Evolutionary conservation across 768 basidiomycete genomes (phyloP), one percentile per base, ranked within the genome.

Genomic region (Megacollybia marginata): DNA sequence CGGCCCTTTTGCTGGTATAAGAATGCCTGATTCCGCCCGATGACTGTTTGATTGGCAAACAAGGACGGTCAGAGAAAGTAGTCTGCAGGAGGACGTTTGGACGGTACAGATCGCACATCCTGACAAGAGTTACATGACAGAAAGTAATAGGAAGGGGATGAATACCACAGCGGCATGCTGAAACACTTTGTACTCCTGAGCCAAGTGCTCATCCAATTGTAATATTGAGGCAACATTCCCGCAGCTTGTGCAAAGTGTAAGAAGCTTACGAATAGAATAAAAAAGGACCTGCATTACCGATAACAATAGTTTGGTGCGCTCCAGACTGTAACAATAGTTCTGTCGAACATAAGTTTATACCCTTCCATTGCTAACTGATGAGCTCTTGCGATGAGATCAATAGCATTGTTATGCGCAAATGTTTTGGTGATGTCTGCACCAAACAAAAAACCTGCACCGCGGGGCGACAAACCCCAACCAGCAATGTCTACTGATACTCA

Each of bases 321-420:
- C 94, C 95, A 98, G 36, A 98, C 93, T 8, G 95, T 98, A 32
- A 98, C 95, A 57, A 98, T 94, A 42, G 82, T 85, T 47, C 80
- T 73, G 66, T 98, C 94, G 59, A 96, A 96, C 93, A 97, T 95
- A 65, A 92, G 77, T 70, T 96, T 97, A 69, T 81, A 96, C 18
- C 93, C 93, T 68, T 96, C 93, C 91, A 95, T 95, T 1, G 91
- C 95, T 33, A 98, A 83, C 63, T 99, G 95, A 71, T 99, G 95
- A 13, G 95, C 95, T 44, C 95, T 76, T 15, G 95, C 95, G 62
- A 99, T 93, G 59, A 98, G 80, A 67, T 93, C 92, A 58, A 98
- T 85, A 19, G 81, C 84, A 60, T 99, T 99, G 57, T 84, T 76
- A 66, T 95, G 92, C 9, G 85, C 84, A 62, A 99, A 99, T 19